Percentiles rank a stretch among this genome's conserved stretches.
Evolutionary conservation across 495 filamentous ascomycete species (phyloP).

Genomic region (Xylaria scruposa): DNA sequence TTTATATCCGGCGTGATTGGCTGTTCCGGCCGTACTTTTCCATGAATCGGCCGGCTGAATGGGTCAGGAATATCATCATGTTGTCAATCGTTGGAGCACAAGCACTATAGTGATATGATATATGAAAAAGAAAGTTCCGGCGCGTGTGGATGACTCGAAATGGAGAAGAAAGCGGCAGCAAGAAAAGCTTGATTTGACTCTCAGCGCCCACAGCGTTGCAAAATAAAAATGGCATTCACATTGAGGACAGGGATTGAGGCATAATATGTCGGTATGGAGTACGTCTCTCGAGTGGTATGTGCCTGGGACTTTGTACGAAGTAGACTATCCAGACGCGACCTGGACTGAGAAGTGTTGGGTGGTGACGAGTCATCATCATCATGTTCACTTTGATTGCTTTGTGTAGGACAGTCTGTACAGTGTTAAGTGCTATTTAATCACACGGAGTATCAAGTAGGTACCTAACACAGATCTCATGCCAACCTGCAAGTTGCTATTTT

Average conservation of each 20-base stretch:
- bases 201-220: background rate
- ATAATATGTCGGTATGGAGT: background rate
- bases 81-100: conserved; percentile 14
- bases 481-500: conserved; percentile 1
- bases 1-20: conserved; percentile 22
- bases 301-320: background rate
- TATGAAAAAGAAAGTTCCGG: background rate
- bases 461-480: background rate
- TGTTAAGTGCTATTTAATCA: background rate
- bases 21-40: conserved; percentile 1
- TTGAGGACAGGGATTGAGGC: background rate
- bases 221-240: background rate
- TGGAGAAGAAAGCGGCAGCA: conserved; percentile 3
- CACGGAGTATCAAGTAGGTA: background rate
- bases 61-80: conserved; percentile 3
- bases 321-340: background rate
- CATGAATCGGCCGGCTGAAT: conserved; percentile 20
- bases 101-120: background rate
- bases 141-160: conserved; percentile 10
- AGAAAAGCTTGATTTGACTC: conserved; percentile 15
- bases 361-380: background rate
- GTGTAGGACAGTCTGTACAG: background rate
- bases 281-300: background rate
- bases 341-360: background rate
- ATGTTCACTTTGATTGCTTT: background rate